These are phyloP conservation scores for Candida arabinofermentans DNA, from an alignment of 805 yeast species.

Conservation along the genomic window DNA sequence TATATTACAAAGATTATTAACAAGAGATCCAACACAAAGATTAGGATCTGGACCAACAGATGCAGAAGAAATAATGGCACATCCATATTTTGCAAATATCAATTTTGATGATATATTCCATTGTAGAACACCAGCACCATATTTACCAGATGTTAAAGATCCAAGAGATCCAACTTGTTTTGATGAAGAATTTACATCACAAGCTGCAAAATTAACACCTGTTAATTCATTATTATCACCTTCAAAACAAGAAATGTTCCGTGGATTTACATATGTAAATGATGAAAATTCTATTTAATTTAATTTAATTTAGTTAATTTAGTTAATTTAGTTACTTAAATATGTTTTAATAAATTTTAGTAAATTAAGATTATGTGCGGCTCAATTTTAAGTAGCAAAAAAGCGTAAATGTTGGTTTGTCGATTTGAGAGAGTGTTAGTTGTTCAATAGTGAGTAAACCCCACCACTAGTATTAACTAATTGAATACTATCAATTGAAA, in stretches of 20 bases:
- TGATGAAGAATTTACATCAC: constrained; percentile 92
- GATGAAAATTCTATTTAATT: constrained; percentile 38
- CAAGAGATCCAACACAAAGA: constrained; percentile 82
- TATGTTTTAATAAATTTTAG: no score
- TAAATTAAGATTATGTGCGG: no score
- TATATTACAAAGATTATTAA: constrained; percentile 77
- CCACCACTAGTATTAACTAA: no score
- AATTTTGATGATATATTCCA: constrained; percentile 81
- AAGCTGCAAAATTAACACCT: constrained; percentile 92
- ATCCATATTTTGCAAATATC: constrained; percentile 87
- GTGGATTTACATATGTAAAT: constrained; percentile 90
- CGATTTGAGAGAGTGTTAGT: no score
- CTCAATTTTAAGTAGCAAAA: no score
- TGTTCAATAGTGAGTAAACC: no score
- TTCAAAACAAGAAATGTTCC: constrained; percentile 90
- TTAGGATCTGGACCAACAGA: constrained; percentile 86
- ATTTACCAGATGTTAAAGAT: constrained; percentile 77
- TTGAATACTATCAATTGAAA: background rate
- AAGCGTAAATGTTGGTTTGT: no score
- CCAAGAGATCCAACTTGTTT: constrained; percentile 91
- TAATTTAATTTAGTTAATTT: background rate
- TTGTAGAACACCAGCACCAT: constrained; percentile 79
- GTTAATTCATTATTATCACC: constrained; percentile 83
- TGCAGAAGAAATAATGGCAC: constrained; percentile 92
- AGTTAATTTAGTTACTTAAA: no score